phyloP scores from a whole-genome alignment of 148 eudicot genomes.

The Arctostaphylos glauca region DNA sequence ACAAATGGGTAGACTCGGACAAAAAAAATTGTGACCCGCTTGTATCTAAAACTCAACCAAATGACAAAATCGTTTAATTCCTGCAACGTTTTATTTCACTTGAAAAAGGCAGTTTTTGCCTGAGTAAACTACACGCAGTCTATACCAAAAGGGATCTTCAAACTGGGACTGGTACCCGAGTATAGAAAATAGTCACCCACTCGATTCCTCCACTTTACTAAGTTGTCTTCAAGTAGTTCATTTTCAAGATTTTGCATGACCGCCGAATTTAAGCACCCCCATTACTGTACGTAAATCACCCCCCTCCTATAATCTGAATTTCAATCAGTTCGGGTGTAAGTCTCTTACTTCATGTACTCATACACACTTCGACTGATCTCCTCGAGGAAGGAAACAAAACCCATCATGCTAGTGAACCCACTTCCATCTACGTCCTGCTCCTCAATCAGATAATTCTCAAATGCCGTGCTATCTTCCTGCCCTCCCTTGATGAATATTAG shows the following conservation, averaged over 20 bases:
- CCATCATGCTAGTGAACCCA: conserved; percentile 81
- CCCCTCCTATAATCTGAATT: neutral
- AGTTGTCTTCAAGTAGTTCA: conserved; percentile 4
- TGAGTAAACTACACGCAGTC: neutral
- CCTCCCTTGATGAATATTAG: conserved; percentile 84
- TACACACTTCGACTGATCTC: conserved; percentile 66
- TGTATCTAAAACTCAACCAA: neutral
- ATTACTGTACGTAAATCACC: neutral
- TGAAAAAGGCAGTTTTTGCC: neutral
- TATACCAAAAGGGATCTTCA: conserved; percentile 6
- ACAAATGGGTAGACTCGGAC: neutral
- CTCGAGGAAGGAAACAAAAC: conserved; percentile 94
- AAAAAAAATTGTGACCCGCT: neutral
- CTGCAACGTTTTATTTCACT: neutral
- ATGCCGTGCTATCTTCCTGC: conserved; percentile 78
- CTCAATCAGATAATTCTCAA: conserved; percentile 91
- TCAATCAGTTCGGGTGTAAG: neutral
- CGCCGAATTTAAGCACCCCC: neutral
- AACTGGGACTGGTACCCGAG: neutral
- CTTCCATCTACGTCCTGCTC: conserved; percentile 93
- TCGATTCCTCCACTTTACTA: neutral
- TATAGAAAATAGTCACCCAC: neutral
- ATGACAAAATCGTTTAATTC: neutral
- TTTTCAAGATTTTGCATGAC: neutral
- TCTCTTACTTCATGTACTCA: conserved; percentile 63